Base-by-base conservation (phyloP, 2,329 filamentous ascomycete genomes). In the Ceratocystis harringtonii region DNA sequence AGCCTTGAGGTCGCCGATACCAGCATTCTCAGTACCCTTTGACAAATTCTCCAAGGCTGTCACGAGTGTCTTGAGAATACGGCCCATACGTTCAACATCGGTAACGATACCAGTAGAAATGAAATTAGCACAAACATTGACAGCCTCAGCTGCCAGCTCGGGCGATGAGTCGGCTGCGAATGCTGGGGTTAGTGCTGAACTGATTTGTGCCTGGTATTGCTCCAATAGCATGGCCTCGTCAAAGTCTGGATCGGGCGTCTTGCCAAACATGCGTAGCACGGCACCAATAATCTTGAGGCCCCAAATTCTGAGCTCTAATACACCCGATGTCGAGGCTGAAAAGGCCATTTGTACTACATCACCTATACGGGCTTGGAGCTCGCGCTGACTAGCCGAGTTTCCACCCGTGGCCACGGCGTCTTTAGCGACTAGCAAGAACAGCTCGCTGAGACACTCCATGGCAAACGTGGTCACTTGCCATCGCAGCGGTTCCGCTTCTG, bases 171-270 rank as follows among this genome's bases (percentile, higher is more conserved):
- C 94, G 2, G 87, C 87, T 0, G 94, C 92, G 76, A 99, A 99
- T 0, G 94, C 95, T 2, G 94, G 94, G 0, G 95, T 99, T 68
- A 99, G 80, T 0, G 94, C 94, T 19, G 94, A 97, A 71, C 92
- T 92, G 72, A 99, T 99, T 73, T 99, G 94, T 4, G 94, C 94
- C 75, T 99, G 95, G 72, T 99, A 99, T 75, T 99, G 94, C 74
- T 99, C 95, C 3, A 99, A 81, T 17, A 99, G 80, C 76, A 95
- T 95, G 0, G 89, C 94, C 75, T 99, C 94, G n/a, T 92, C 84
- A 72, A 99, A 99, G 73, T 99, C 94, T 0, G 94, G 95, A 75
- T 99, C 94, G 1, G 92, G 89, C 1, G 89, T 91, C 72, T 91
- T 92, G 64, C 94, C 94, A 76, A 99, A 99, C 80, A 96, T 90